Base-by-base conservation (phyloP, 1,284 basidiomycete species). In the Tilletia setariae region DNA sequence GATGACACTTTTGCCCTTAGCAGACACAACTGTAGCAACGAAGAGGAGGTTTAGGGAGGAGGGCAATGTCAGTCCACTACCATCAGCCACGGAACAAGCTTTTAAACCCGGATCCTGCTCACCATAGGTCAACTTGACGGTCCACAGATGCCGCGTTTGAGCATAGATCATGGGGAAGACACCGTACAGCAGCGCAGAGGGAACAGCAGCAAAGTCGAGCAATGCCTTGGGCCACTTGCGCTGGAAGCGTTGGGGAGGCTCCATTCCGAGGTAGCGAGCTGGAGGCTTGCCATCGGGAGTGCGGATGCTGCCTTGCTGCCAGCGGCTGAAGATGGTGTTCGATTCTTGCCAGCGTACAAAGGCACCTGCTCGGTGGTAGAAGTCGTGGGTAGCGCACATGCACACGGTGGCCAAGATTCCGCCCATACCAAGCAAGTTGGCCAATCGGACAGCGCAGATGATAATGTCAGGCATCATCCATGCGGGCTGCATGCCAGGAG, bases 111-210 rank as follows among this genome's bases (percentile, higher is more conserved):
- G 30, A 40, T 13, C 16, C 9, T 11, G 32, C 56, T 61, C 56
- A 61, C 56, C 79, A 67, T 81, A 81, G 42, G 71, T 74, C 63
- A 81, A 70, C 44, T 73, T 75, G 69, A 79, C 72, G 35, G 80
- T 82, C 70, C 76, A 74, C 62, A 82, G 65, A 67, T 82, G 80
- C 70, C 76, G 72, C 51, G 79, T 69, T 66, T 82, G 80, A 15
- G 79, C 79, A 64, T 77, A 79, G 43, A 82, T 66, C 43, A 79
- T 68, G 23, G 80, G 80, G 63, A 76, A 67, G 61, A 78, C 72
- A 56, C 79, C 80, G 63, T 79, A 82, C 23, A 76, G 62, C 63
- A 82, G 68, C 66, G 74, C 77, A 11, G 76, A 76, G 16, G 80
- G 80, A 59, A 82, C 66, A 16, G 76, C 75, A 28, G 77, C 51